Conservation (phyloP, 441 rosid genomes). For the Pelargonium cotyledonis region DNA sequence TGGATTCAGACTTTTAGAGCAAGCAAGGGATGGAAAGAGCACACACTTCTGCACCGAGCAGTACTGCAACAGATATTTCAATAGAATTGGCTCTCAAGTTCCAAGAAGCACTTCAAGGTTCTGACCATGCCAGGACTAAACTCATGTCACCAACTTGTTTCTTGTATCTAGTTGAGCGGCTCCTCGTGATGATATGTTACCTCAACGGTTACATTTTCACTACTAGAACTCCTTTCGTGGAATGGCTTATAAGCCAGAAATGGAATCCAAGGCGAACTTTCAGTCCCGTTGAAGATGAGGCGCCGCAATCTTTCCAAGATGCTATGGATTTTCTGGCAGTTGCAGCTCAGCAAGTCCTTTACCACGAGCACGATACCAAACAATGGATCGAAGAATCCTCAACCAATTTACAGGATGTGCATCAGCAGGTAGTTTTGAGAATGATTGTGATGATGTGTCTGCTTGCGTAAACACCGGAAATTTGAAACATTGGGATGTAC, state of each 20-base stretch:
- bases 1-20: neutral
- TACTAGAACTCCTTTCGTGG: constrained; percentile 1
- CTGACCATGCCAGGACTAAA: neutral
- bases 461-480: neutral
- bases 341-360: neutral
- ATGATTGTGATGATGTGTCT: neutral
- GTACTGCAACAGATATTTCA: neutral
- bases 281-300: neutral
- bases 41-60: neutral
- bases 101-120: neutral
- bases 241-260: constrained; percentile 1
- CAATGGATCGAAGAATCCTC: neutral
- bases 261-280: neutral
- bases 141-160: neutral
- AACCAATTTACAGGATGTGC: neutral
- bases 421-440: constrained; percentile 4
- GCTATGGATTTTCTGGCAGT: neutral
- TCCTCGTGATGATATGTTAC: constrained; percentile 1
- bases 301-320: neutral
- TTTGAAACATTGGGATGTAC: neutral
- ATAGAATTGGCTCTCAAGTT: neutral
- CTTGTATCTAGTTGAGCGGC: neutral
- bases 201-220: neutral
- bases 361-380: neutral
- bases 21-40: neutral